phyloP scores from a whole-genome alignment of 257 asterid genomes.

The Plectranthus barbatus region DNA sequence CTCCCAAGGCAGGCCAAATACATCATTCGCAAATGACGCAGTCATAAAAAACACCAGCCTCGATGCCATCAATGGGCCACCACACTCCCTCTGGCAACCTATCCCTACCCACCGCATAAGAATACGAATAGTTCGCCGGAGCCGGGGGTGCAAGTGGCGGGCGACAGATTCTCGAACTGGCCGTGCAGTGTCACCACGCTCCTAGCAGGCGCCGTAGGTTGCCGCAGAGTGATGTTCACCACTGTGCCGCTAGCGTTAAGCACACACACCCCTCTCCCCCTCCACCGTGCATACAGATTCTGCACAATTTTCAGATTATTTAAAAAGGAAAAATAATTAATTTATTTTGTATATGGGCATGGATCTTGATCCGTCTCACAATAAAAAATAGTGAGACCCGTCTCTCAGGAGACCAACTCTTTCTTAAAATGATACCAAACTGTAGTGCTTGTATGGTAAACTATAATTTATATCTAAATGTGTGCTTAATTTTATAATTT shows the following conservation, averaged over 20 bases:
- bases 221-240: conserved; percentile 42
- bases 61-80: conserved; percentile 41
- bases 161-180: too few relatives aligned
- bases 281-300: conserved; percentile 47
- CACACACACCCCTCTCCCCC: conserved; percentile 59
- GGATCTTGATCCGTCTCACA: too few relatives aligned
- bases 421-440: too few relatives aligned
- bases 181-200: not conserved
- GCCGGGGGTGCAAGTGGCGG: conserved; percentile 77
- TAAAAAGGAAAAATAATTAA: too few relatives aligned
- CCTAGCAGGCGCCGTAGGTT: conserved; percentile 48
- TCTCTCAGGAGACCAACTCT: too few relatives aligned
- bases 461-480: too few relatives aligned
- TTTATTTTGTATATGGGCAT: too few relatives aligned
- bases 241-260: conserved; percentile 61
- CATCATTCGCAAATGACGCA: conserved; percentile 68
- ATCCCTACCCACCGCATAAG: conserved; percentile 59
- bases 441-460: too few relatives aligned
- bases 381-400: too few relatives aligned
- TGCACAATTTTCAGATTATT: too few relatives aligned
- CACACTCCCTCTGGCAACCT: too few relatives aligned
- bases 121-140: conserved; percentile 49
- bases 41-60: conserved; percentile 63
- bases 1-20: conserved; percentile 62
- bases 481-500: too few relatives aligned